These are phyloP conservation scores for Piper longum DNA, from an alignment of 164 flowering plant genomes.

Conservation along the genomic window DNA sequence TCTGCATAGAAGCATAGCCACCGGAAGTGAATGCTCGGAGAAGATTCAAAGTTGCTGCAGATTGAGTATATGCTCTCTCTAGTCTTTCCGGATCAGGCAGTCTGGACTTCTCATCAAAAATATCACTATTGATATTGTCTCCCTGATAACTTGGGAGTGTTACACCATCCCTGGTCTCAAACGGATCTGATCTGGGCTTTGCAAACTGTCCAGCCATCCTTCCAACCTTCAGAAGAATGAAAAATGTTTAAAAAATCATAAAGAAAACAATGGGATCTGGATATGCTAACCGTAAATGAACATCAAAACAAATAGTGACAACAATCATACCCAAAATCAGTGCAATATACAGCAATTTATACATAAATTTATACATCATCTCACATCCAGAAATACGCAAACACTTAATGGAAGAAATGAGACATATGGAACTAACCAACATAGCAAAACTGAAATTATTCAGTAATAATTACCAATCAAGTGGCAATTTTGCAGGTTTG, in stretches of 20 bases:
- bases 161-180: constrained; percentile 35
- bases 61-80: constrained; percentile 34
- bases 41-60: constrained; percentile 42
- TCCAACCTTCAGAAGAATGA: constrained; percentile 21
- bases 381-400: no score
- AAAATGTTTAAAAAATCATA: neutral
- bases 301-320: neutral
- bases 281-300: neutral
- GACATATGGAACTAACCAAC: no score
- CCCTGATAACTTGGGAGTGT: constrained; percentile 39
- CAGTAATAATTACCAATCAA: no score
- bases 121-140: constrained; percentile 33
- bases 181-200: constrained; percentile 38
- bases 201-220: constrained; percentile 53
- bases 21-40: constrained; percentile 42
- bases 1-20: constrained; percentile 43
- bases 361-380: no score
- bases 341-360: neutral
- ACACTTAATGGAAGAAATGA: no score
- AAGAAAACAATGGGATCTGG: neutral
- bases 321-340: neutral
- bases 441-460: no score
- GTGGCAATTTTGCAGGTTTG: no score
- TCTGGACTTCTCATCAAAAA: constrained; percentile 35
- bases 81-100: constrained; percentile 40